Percentiles rank a stretch among this genome's conserved stretches.
These are phyloP conservation scores for Amanita rubescens DNA, from an alignment of 768 basidiomycete species.

Conservation along the genomic window DNA sequence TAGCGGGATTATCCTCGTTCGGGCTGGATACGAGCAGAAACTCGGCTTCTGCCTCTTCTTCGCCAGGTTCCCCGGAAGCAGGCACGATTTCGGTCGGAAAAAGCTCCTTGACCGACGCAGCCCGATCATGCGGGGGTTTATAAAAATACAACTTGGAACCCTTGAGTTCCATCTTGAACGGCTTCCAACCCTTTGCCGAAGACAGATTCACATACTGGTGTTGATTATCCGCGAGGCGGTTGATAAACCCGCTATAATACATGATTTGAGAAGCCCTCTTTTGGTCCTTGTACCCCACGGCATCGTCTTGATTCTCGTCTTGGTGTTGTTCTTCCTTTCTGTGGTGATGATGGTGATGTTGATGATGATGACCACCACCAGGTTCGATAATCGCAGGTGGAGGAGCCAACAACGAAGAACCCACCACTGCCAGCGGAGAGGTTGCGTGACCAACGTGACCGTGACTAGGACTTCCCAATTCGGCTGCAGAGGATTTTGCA, in stretches of 20 bases:
- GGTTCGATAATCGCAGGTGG: slow-evolving; percentile 45
- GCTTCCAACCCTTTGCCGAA: slow-evolving; percentile 74
- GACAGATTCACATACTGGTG: slow-evolving; percentile 23
- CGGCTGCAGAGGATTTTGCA: neutral
- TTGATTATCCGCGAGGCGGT: slow-evolving; percentile 41
- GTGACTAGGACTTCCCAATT: too few relatives aligned
- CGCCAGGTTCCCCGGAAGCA: slow-evolving; percentile 38
- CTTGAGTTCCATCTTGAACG: slow-evolving; percentile 76
- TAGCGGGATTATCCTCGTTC: slow-evolving; percentile 18
- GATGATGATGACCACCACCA: neutral
- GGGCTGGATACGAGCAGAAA: slow-evolving; percentile 10
- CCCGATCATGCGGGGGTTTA: slow-evolving; percentile 71
- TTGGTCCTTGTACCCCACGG: slow-evolving; percentile 27
- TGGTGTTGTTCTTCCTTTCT: slow-evolving; percentile 2
- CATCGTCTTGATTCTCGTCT: slow-evolving; percentile 19
- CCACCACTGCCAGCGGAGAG: slow-evolving; percentile 9
- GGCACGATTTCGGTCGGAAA: slow-evolving; percentile 64
- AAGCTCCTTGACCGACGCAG: slow-evolving; percentile 57
- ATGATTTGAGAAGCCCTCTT: slow-evolving; percentile 76
- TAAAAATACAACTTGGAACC: slow-evolving; percentile 84
- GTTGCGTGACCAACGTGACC: neutral
- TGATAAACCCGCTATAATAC: slow-evolving; percentile 69
- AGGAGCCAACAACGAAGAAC: slow-evolving; percentile 27
- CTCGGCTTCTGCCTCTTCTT: slow-evolving; percentile 5
- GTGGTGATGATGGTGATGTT: neutral